A percentile compares a stretch with the other conserved stretches of the same genome.
Conservation (phyloP, 441 rosid species). For the Jatropha multifida region DNA sequence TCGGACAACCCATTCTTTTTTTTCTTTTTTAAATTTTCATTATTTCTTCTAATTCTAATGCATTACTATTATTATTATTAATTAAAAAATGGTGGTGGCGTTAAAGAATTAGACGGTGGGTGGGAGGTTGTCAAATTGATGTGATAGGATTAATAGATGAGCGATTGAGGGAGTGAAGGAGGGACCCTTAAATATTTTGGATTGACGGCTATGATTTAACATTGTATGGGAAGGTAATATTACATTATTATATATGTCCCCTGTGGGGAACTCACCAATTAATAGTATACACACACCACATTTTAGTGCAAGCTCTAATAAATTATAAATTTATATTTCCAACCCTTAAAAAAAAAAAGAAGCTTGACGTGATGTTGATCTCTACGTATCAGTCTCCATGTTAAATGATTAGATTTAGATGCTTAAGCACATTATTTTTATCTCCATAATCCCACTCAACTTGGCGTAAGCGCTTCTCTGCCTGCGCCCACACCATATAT, state of each 20-base stretch:
- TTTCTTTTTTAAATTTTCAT: no score
- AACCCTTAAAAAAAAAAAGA: no score
- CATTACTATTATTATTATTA: no score
- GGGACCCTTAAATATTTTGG: conserved; percentile 14
- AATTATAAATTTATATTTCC: background rate
- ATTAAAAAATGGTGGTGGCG: no score
- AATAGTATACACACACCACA: background rate
- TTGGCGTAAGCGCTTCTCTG: conserved; percentile 1
- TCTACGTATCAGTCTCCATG: conserved; percentile 9
- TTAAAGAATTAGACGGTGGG: conserved; percentile 28
- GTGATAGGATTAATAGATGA: conserved; percentile 19
- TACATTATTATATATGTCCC: background rate
- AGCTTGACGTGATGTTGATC: conserved; percentile 17
- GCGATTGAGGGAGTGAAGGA: background rate
- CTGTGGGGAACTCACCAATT: conserved; percentile 9
- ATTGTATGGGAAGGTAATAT: background rate
- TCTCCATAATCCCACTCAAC: background rate
- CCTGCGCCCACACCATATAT: background rate
- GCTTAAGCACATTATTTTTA: background rate
- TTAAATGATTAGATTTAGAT: conserved; percentile 23
- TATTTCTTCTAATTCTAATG: no score
- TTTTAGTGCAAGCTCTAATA: background rate
- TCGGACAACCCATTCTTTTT: no score
- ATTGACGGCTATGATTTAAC: background rate
- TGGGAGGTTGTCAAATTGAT: conserved; percentile 36